A percentile compares a stretch with the other conserved stretches of the same genome.
These are phyloP conservation scores for Dictyophora rubrovolvata DNA, from an alignment of 768 basidiomycete genomes.

Conservation along the genomic window DNA sequence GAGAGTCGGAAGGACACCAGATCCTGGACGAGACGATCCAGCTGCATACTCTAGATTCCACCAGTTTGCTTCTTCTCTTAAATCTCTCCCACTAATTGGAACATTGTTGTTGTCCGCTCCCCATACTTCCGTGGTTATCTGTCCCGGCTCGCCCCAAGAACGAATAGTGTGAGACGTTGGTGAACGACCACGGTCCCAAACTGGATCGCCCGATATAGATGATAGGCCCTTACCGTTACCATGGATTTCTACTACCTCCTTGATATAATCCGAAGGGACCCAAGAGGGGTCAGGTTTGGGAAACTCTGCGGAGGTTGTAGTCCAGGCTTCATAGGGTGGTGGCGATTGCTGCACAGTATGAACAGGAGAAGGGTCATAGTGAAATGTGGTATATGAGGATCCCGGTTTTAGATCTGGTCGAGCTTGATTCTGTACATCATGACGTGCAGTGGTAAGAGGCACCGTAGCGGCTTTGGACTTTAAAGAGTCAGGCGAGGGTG, in stretches of 20 bases:
- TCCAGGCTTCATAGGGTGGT: not conserved
- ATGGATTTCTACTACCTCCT: not conserved
- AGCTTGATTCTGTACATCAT: not conserved
- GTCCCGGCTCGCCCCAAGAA: not conserved
- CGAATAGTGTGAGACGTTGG: not conserved
- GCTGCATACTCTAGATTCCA: constrained; percentile 47
- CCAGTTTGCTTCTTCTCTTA: constrained; percentile 57
- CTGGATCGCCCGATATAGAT: not conserved
- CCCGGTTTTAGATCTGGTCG: not conserved
- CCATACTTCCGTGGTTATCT: not conserved
- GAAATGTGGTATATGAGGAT: constrained; percentile 1
- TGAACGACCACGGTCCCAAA: not conserved
- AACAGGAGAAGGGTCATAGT: not conserved
- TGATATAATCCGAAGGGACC: not conserved
- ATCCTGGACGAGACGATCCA: constrained; percentile 47
- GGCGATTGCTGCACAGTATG: not conserved
- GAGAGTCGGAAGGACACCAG: constrained; percentile 58
- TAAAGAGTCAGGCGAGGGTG: not conserved
- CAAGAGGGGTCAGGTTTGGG: not conserved
- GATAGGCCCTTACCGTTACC: not conserved
- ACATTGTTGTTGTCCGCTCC: not conserved
- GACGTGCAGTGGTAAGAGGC: not conserved
- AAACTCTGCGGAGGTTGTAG: not conserved
- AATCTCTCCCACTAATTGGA: constrained; percentile 50
- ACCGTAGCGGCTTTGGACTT: not conserved